Evolutionary conservation across 495 filamentous ascomycete species (phyloP), one percentile per base, ranked within the genome.

Genomic region (Tuber umbilicatum): DNA sequence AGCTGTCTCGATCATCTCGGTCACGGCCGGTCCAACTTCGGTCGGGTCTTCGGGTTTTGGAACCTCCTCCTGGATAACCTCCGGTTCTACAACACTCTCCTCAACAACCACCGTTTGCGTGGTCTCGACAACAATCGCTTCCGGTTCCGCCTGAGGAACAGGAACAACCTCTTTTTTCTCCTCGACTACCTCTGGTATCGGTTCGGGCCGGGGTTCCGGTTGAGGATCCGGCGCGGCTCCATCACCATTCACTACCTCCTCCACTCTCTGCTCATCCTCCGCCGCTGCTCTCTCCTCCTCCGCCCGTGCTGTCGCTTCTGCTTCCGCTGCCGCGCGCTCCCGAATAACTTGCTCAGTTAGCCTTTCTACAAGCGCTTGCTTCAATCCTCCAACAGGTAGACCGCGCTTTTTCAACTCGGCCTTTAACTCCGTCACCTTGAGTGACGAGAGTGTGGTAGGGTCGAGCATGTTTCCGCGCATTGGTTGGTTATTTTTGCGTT

Each of bases 401-500:
- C 87, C 86, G 27, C 89, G 85, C 43, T 83, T 84, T 82, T 88
- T 90, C 27, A 91, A 83, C 81, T 89, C 87, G 37, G 84, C 85
- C 73, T 86, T 87, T 23, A 91, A 84, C 77, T 90, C 88, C 17
- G 87, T 83, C 43, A 91, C 89, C 78, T 87, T 91, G 70, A 89
- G 81, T 67, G 75, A 73, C 69, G 76, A 74, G 68, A 81, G 71
- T 71, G 85, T 86, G 69, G 83, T 86, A 82, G 86, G 89, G 78
- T 90, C 87, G 39, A 85, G 85, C 84, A 88, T 87, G 84, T 85
- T 86, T 68, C 71, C 82, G 72, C 73, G 40, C 67, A 40, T 37
- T 35, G 31, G 72, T 80, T 47, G 76, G 45, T 12, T 60, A 14
- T 35, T 40, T 27, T 41, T 31, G 47, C 23, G 43, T 31, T 37